Conservation (phyloP, 495 filamentous ascomycete genomes). For the Podospora anserina region DNA sequence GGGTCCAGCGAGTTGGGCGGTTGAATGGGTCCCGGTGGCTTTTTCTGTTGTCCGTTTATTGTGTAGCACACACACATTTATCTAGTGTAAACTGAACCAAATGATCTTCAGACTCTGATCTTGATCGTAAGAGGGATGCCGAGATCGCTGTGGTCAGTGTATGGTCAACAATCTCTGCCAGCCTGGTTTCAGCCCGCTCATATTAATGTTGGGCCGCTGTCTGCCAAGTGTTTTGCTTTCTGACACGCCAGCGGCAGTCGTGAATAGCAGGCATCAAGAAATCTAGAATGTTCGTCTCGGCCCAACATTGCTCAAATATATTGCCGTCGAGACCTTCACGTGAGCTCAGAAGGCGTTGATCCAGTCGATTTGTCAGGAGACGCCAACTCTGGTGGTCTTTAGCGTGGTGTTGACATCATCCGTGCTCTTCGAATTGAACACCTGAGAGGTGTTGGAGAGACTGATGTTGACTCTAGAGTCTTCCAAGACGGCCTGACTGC, state of each 20-base stretch:
- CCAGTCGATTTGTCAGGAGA: neutral
- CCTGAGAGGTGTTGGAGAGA: neutral
- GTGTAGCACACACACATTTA: neutral
- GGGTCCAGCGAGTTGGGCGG: neutral
- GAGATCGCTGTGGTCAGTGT: neutral
- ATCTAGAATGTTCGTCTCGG: conserved; percentile 5
- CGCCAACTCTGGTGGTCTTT: neutral
- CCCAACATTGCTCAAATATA: neutral
- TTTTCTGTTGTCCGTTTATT: neutral
- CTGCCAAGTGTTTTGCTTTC: neutral
- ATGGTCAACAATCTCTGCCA: neutral
- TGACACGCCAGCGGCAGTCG: neutral
- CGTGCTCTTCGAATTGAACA: too few relatives aligned
- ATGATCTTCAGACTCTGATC: neutral
- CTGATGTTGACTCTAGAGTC: neutral
- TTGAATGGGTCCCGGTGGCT: neutral
- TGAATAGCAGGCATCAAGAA: neutral
- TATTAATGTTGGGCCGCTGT: neutral
- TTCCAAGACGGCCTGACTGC: neutral
- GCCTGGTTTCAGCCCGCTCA: neutral
- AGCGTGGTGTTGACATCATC: neutral
- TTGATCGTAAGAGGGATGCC: neutral
- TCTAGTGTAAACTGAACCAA: neutral
- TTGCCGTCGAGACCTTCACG: neutral
- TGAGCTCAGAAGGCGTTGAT: neutral